These are phyloP conservation scores for Boletus sp. DNA, from an alignment of 1,284 basidiomycete genomes.

Conservation along the genomic window DNA sequence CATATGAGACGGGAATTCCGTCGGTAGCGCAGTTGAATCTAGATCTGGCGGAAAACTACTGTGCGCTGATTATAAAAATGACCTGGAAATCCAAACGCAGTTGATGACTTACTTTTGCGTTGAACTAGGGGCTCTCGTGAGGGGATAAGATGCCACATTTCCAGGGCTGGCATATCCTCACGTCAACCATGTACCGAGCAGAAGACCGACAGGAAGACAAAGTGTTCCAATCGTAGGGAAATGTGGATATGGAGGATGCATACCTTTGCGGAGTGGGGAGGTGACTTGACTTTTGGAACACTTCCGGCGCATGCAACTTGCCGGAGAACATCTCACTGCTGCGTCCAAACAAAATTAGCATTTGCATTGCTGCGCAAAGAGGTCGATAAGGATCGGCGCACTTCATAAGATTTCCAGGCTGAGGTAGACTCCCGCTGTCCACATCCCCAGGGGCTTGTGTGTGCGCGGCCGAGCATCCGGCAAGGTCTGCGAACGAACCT, in stretches of 20 bases:
- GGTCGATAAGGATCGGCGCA: constrained; percentile 17
- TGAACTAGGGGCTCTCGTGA: constrained; percentile 48
- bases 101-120: constrained; percentile 42
- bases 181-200: constrained; percentile 14
- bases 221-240: constrained; percentile 2
- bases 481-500: constrained; percentile 20
- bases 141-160: constrained; percentile 51
- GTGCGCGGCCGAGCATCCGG: constrained; percentile 21
- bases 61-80: constrained; percentile 1
- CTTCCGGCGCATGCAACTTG: neutral
- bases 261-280: constrained; percentile 36
- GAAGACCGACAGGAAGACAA: constrained; percentile 9
- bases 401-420: constrained; percentile 18
- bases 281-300: constrained; percentile 25
- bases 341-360: constrained; percentile 2
- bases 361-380: neutral
- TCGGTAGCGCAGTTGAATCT: constrained; percentile 25
- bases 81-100: neutral
- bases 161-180: constrained; percentile 46
- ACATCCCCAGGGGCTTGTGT: constrained; percentile 23
- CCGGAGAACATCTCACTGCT: constrained; percentile 18
- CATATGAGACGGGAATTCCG: constrained; percentile 24
- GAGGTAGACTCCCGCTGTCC: constrained; percentile 9
- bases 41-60: constrained; percentile 18
- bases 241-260: neutral